These are phyloP conservation scores for Malus fusca DNA, from an alignment of 306 rosid species.

Conservation along the genomic window DNA sequence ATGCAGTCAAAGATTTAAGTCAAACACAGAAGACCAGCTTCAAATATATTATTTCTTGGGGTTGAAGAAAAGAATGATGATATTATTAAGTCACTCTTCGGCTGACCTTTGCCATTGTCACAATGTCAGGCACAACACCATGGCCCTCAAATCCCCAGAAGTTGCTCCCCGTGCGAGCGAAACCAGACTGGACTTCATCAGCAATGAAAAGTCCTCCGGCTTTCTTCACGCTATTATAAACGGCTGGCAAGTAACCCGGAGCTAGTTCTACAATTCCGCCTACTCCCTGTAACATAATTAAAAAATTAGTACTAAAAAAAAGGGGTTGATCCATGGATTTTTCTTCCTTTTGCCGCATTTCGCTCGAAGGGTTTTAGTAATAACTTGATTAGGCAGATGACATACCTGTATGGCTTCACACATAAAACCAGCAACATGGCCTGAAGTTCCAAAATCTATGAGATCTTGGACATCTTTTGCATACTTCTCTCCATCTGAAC, in stretches of 20 bases:
- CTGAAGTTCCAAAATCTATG: slow-evolving; percentile 80
- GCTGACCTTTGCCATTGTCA: slow-evolving; percentile 87
- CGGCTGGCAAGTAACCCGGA: slow-evolving; percentile 83
- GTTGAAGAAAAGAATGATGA: background rate
- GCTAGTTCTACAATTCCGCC: slow-evolving; percentile 90
- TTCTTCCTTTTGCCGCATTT: background rate
- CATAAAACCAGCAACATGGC: slow-evolving; percentile 76
- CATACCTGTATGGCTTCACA: slow-evolving; percentile 84
- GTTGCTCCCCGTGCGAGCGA: slow-evolving; percentile 83
- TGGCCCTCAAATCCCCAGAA: slow-evolving; percentile 96
- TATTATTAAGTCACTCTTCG: background rate
- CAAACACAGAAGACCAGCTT: background rate
- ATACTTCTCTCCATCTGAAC: slow-evolving; percentile 86
- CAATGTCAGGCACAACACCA: slow-evolving; percentile 91
- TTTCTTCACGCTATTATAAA: slow-evolving; percentile 41
- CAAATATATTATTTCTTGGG: background rate
- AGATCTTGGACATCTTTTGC: slow-evolving; percentile 78
- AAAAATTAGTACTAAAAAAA: background rate
- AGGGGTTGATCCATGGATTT: background rate
- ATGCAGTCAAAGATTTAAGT: slow-evolving; percentile 7
- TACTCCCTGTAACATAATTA: slow-evolving; percentile 52
- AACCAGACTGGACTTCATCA: slow-evolving; percentile 89
- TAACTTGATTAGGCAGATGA: slow-evolving; percentile 1
- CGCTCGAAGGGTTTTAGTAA: background rate
- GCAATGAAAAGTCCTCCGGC: slow-evolving; percentile 95